phyloP scores from a whole-genome alignment of 1,139 yeast genomes.

The Suhomyces guaymorum region DNA sequence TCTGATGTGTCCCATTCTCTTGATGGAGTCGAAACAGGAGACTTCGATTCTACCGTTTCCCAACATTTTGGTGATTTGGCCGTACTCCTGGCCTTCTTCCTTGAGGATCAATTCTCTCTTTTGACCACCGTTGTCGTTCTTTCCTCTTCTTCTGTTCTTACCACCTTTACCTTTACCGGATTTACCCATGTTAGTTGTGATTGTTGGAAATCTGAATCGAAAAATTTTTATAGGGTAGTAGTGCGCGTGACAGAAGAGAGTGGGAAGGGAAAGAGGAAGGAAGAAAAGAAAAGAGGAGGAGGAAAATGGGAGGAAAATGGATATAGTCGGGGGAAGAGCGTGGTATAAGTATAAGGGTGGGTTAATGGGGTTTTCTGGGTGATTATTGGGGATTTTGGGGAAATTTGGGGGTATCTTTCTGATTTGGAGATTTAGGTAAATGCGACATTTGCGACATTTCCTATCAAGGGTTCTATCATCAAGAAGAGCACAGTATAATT shows the following conservation, averaged over 20 bases:
- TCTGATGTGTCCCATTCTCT: constrained; percentile 96
- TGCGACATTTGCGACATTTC: too few species aligned
- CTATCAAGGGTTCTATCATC: too few species aligned
- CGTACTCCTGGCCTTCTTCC: constrained; percentile 98
- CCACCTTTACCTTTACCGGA: constrained; percentile 62
- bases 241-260: neutral
- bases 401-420: too few species aligned
- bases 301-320: too few species aligned
- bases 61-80: constrained; percentile 96
- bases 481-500: too few species aligned
- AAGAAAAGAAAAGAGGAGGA: too few species aligned
- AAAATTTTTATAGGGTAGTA: constrained; percentile 7
- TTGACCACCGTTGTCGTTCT: constrained; percentile 88
- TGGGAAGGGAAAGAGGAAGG: neutral
- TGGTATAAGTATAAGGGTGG: too few species aligned
- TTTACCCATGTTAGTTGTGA: constrained; percentile 42
- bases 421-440: too few species aligned
- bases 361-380: too few species aligned
- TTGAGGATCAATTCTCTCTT: constrained; percentile 90
- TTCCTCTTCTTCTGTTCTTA: constrained; percentile 97
- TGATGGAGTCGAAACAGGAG: constrained; percentile 87
- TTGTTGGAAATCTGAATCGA: too few species aligned
- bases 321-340: too few species aligned
- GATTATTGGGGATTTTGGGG: too few species aligned
- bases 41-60: constrained; percentile 98